Conservation (phyloP, 139 green algal genomes). For the Desmodesmus armatus region DNA sequence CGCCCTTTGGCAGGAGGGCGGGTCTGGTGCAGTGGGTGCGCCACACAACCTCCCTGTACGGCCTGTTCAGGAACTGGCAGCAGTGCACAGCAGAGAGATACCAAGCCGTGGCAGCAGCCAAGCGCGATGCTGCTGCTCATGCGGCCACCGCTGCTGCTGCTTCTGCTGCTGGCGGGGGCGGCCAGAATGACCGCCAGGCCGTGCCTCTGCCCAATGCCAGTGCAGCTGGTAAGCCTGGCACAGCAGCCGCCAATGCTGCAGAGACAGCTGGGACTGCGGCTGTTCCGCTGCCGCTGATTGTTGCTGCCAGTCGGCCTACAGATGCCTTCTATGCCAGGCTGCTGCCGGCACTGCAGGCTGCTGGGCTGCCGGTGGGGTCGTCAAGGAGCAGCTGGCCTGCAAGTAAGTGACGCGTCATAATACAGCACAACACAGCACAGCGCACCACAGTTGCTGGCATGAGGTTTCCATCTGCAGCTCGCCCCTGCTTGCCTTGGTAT, state of each 20-base stretch:
- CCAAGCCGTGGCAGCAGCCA: conserved; percentile 57
- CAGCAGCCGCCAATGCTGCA: background rate
- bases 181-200: too few relatives aligned
- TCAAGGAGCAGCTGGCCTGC: conserved; percentile 58
- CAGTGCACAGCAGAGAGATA: conserved; percentile 55
- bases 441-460: background rate
- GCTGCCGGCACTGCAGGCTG: conserved; percentile 53
- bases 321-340: conserved; percentile 57
- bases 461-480: too few relatives aligned
- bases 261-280: background rate
- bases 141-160: conserved; percentile 24
- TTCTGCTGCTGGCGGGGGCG: background rate
- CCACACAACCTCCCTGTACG: conserved; percentile 79
- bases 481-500: too few relatives aligned
- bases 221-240: conserved; percentile 10
- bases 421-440: background rate
- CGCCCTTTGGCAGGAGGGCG: conserved; percentile 72
- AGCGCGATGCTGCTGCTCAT: conserved; percentile 27
- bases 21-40: conserved; percentile 93
- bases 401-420: background rate
- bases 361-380: conserved; percentile 51
- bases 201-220: background rate
- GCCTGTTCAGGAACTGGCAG: conserved; percentile 85
- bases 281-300: conserved; percentile 41
- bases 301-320: conserved; percentile 26